Percentiles rank a stretch among this genome's conserved stretches.
phyloP scores from a whole-genome alignment of 2,329 filamentous ascomycete genomes.

The Fusarium nelsonii region DNA sequence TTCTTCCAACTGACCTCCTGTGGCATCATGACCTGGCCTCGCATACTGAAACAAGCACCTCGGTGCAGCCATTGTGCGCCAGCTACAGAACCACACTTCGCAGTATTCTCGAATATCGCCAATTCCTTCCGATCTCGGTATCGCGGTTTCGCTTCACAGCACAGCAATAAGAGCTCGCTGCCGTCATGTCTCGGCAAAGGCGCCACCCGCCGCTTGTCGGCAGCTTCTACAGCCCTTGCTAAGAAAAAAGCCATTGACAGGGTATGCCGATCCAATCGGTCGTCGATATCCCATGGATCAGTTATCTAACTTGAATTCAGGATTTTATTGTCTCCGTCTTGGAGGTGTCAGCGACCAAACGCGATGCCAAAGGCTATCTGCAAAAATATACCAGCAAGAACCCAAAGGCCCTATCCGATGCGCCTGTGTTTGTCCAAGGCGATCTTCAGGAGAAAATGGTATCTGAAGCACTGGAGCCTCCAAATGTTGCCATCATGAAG shows the following conservation, averaged over 20 bases:
- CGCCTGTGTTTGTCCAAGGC: conserved; percentile 55
- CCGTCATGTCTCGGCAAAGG: conserved; percentile 33
- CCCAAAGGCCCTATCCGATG: conserved; percentile 42
- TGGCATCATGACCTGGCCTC: conserved; percentile 56
- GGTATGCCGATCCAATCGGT: conserved; percentile 36
- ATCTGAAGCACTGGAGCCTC: conserved; percentile 46
- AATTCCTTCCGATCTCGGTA: conserved; percentile 24
- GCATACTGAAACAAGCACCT: conserved; percentile 56
- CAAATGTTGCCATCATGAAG: conserved; percentile 85
- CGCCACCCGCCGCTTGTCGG: conserved; percentile 48
- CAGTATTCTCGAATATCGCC: conserved; percentile 1
- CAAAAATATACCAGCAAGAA: conserved; percentile 76
- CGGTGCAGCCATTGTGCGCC: conserved; percentile 44
- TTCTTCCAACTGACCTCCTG: neutral
- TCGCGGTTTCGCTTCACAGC: conserved; percentile 32
- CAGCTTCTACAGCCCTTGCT: conserved; percentile 47
- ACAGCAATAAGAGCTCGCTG: conserved; percentile 13
- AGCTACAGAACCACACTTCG: conserved; percentile 14
- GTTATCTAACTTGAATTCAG: conserved; percentile 56
- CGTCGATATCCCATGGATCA: neutral
- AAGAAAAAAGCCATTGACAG: conserved; percentile 52
- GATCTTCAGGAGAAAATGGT: conserved; percentile 24
- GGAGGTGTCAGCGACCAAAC: conserved; percentile 88
- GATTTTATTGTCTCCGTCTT: conserved; percentile 90
- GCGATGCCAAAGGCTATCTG: conserved; percentile 92